Evolutionary conservation across 495 filamentous ascomycete genomes (phyloP), one percentile per base, ranked within the genome.

Genomic region (Xylaria intraflava): DNA sequence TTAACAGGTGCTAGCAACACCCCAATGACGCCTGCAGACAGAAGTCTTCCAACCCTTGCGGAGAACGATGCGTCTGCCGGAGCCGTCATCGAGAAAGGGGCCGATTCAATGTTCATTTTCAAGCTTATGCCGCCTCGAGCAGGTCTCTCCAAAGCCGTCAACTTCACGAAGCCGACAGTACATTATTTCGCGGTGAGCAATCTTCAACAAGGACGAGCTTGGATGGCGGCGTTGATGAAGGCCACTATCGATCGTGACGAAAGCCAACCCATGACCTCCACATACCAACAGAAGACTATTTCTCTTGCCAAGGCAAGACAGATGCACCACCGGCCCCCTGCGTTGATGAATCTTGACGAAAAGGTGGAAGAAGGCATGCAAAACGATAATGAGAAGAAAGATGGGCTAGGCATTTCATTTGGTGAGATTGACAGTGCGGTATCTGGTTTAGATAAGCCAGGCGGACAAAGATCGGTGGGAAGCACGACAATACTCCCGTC

Each of bases 141-240:
- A 17, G 90, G 90, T n/a, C 80, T 92, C 22, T 86, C 88, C 1
- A 88, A 89, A 51, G 92, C 87, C 4, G 91, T 99, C 45, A 94
- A 89, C 53, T 97, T 97, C 70, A 99, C 94, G 6, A 96, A 95
- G 64, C 94, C 91, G 5, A 89, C 90, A 0, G 86, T 95, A 17
- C 94, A 99, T 64, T 99, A 96, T 64, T 97, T 99, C 68, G 94
- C 95, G 14, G 91, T 96, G 35, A 89, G 92, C 44, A 95, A 86
- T 53, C 74, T 95, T 33, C 80, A 87, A 51, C 83, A 93, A 59
- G 94, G 93, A 14, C 83, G 94, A 16, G 71, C 90, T 36, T 99
- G 94, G 94, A 99, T 99, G 94, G 94, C 89, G 3, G 94, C 94
- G 10, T 73, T 99, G 54, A 94, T 97, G 89, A 99, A 97, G 71